Evolutionary conservation across 495 filamentous ascomycete species (phyloP).

Genomic region (Cudoniella acicularis): DNA sequence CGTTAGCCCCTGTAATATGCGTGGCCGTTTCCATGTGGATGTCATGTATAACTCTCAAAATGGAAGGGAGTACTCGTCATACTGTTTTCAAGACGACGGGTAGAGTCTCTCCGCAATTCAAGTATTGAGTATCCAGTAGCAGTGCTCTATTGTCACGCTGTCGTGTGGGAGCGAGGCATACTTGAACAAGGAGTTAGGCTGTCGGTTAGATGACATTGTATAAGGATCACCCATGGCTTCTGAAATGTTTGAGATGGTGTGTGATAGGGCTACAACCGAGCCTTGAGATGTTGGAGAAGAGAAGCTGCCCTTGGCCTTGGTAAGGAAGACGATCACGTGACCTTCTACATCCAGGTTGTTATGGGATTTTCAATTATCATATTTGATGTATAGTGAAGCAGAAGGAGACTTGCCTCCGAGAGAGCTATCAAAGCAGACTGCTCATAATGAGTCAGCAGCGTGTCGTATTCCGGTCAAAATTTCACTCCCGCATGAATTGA

Average conservation of each 20-base stretch:
- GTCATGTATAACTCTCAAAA: slow-evolving; percentile 3
- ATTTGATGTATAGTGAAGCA: neutral
- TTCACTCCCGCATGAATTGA: no score
- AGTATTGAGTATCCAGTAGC: neutral
- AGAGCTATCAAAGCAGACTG: neutral
- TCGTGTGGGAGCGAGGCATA: neutral
- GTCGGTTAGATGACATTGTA: no score
- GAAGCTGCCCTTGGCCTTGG: no score
- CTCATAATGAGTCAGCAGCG: neutral
- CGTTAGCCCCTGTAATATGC: neutral
- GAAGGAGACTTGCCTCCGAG: neutral
- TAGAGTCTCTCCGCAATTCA: neutral
- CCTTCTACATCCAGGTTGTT: no score
- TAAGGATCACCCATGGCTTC: neutral
- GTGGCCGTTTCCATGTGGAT: neutral
- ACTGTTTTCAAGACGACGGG: neutral
- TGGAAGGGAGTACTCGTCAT: neutral
- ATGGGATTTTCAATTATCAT: no score
- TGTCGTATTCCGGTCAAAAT: neutral
- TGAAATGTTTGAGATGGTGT: neutral
- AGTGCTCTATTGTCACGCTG: neutral
- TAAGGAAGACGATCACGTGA: no score
- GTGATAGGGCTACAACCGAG: neutral
- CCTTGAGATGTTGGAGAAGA: no score
- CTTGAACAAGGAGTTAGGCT: neutral